These are phyloP conservation scores for Xylaria bambusicola DNA, from an alignment of 495 filamentous ascomycete species.

Conservation along the genomic window DNA sequence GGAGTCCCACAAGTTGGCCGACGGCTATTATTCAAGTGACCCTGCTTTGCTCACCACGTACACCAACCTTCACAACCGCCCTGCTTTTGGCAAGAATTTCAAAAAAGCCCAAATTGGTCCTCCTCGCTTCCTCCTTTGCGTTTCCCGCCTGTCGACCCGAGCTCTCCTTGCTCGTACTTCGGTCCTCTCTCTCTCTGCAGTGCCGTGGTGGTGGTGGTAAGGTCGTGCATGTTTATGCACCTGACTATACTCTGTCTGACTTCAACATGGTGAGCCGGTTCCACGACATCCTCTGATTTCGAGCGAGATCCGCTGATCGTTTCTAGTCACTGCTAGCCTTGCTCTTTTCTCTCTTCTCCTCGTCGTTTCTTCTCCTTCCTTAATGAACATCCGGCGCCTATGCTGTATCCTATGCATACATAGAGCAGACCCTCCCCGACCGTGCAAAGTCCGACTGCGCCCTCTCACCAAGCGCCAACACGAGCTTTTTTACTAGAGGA, in stretches of 20 bases:
- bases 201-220: no score
- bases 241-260: conserved; percentile 21
- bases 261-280: conserved; percentile 16
- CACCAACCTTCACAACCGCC: conserved; percentile 17
- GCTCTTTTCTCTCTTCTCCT: background rate
- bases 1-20: conserved; percentile 20
- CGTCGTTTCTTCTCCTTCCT: background rate
- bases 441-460: no score
- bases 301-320: conserved; percentile 14
- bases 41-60: background rate
- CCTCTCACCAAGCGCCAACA: background rate
- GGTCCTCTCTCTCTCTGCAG: background rate
- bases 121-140: background rate
- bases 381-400: background rate
- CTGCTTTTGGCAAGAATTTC: conserved; percentile 14
- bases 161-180: background rate
- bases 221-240: conserved; percentile 17
- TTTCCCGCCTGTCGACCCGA: background rate
- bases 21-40: conserved; percentile 18
- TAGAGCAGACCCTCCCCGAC: background rate
- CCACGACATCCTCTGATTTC: conserved; percentile 5
- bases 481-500: background rate
- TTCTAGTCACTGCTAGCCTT: background rate
- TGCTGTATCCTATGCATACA: background rate
- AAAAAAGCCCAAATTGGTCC: conserved; percentile 16